Percentiles rank a stretch among this genome's conserved stretches.
These are phyloP conservation scores for Penicillium simplicissimum DNA, from an alignment of 495 filamentous ascomycete species.

Conservation along the genomic window DNA sequence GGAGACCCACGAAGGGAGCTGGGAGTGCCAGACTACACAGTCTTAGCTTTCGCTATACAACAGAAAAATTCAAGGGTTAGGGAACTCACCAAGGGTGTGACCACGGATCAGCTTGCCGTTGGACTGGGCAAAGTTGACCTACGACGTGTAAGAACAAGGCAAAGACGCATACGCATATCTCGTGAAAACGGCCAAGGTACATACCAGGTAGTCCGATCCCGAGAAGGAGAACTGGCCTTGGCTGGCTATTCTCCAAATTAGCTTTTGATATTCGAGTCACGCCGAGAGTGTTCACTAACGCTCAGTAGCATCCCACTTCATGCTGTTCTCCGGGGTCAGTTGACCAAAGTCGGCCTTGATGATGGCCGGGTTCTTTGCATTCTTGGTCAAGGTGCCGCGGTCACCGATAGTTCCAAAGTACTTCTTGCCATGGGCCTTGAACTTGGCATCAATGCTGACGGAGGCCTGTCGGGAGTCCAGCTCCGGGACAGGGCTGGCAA, in stretches of 20 bases:
- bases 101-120: conserved; percentile 52
- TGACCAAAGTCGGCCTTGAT: conserved; percentile 51
- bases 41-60: conserved; percentile 4
- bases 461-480: conserved; percentile 18
- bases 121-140: conserved; percentile 48
- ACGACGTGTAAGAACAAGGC: not conserved
- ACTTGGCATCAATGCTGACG: conserved; percentile 24
- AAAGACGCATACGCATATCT: too few species aligned
- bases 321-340: conserved; percentile 56
- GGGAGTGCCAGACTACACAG: conserved; percentile 52
- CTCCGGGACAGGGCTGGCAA: not conserved
- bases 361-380: conserved; percentile 31
- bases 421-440: conserved; percentile 28
- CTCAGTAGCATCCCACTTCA: conserved; percentile 55
- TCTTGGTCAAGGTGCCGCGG: conserved; percentile 29
- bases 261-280: not conserved
- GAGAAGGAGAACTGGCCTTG: conserved; percentile 45
- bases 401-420: conserved; percentile 32
- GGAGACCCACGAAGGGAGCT: conserved; percentile 53
- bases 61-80: too few species aligned
- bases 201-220: conserved; percentile 44
- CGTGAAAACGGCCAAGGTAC: not conserved
- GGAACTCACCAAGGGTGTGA: conserved; percentile 48
- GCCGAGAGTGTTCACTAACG: conserved; percentile 21
- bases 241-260: conserved; percentile 18